A percentile compares a stretch with the other conserved stretches of the same genome.
Conservation (phyloP, 768 basidiomycete genomes). For the Agaricus subrufescens region DNA sequence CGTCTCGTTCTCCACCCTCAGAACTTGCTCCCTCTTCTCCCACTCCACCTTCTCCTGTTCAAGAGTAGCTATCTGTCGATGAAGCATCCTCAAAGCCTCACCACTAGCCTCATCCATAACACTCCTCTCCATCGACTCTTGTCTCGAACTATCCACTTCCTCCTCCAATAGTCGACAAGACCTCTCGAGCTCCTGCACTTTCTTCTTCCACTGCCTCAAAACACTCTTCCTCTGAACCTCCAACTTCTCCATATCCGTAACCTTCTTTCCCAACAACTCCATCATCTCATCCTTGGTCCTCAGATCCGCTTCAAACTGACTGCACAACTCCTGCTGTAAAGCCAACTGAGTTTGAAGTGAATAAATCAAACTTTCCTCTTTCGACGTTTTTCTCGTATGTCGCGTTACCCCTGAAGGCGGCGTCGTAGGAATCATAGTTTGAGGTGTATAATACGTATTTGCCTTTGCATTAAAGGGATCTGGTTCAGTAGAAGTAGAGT, state of each 20-base stretch:
- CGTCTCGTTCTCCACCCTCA: constrained; percentile 42
- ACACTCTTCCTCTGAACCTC: constrained; percentile 52
- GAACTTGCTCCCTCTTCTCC: constrained; percentile 34
- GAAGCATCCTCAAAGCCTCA: constrained; percentile 74
- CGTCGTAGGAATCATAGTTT: constrained; percentile 64
- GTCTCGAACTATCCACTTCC: constrained; percentile 80
- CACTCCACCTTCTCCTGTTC: constrained; percentile 59
- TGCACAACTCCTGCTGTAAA: constrained; percentile 68
- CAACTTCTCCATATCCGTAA: constrained; percentile 56
- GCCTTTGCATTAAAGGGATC: constrained; percentile 75
- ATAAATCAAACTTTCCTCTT: constrained; percentile 67
- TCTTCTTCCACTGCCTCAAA: constrained; percentile 67
- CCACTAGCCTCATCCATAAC: constrained; percentile 82
- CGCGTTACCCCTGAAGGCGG: constrained; percentile 41
- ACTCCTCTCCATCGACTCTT: constrained; percentile 76
- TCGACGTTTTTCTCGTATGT: constrained; percentile 59
- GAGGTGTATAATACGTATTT: constrained; percentile 73
- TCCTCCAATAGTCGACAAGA: constrained; percentile 70
- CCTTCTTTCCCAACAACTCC: constrained; percentile 48
- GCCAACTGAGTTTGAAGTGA: constrained; percentile 73
- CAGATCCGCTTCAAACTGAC: constrained; percentile 75
- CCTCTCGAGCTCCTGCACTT: constrained; percentile 68
- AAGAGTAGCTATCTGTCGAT: constrained; percentile 73
- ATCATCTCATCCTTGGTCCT: constrained; percentile 71
- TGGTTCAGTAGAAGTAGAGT: constrained; percentile 35